Percentiles rank a stretch among this genome's conserved stretches.
phyloP scores from a whole-genome alignment of 495 filamentous ascomycete species.

The Penicillium coffeae region DNA sequence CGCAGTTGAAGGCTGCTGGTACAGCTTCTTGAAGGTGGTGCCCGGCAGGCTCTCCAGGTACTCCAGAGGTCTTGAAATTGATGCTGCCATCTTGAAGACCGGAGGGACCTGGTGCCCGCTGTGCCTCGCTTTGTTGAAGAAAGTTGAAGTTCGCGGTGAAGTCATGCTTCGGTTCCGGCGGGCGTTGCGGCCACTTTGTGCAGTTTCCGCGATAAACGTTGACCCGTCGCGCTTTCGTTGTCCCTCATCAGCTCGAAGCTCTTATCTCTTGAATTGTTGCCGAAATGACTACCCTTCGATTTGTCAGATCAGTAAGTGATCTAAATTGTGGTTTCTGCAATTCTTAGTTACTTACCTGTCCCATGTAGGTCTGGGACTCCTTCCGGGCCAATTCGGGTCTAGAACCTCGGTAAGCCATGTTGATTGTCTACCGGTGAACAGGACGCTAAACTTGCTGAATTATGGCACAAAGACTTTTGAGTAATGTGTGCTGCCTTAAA shows the following conservation, averaged over 20 bases:
- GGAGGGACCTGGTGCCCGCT: constrained; percentile 31
- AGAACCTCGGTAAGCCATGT: constrained; percentile 67
- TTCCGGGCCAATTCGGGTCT: constrained; percentile 80
- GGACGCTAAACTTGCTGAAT: constrained; percentile 19
- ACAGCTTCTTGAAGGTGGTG: constrained; percentile 81
- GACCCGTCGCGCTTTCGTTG: constrained; percentile 3
- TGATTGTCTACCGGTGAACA: neutral
- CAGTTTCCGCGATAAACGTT: constrained; percentile 30
- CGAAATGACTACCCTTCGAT: constrained; percentile 55
- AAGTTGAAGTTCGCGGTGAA: constrained; percentile 10
- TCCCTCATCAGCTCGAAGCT: neutral
- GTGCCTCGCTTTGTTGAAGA: constrained; percentile 29
- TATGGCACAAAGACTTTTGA: constrained; percentile 32
- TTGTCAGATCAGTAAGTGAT: constrained; percentile 55
- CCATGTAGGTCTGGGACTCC: constrained; percentile 67
- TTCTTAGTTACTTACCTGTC: neutral
- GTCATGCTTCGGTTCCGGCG: constrained; percentile 24
- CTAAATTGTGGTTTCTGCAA: neutral
- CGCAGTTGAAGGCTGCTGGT: constrained; percentile 92
- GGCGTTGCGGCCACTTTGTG: constrained; percentile 29
- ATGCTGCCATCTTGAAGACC: constrained; percentile 60
- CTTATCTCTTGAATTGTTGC: neutral
- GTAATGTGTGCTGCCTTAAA: constrained; percentile 27
- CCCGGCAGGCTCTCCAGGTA: constrained; percentile 88
- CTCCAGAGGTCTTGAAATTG: constrained; percentile 64